phyloP scores from a whole-genome alignment of 257 asterid genomes.

The Penstemon barbatus region DNA sequence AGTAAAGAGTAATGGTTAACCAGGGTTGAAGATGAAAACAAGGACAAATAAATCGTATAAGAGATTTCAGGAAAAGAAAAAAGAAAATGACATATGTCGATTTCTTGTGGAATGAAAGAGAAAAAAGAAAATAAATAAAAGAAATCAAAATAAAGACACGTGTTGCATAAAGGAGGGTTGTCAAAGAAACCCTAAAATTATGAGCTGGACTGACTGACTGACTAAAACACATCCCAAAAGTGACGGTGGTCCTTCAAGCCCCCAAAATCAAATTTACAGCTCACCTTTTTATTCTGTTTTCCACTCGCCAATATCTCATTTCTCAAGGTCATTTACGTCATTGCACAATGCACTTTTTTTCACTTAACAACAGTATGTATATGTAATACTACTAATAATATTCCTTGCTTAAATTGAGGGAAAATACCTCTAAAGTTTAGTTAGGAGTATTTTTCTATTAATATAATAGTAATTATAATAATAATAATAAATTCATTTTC shows the following conservation, averaged over 20 bases:
- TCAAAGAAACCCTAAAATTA: no score
- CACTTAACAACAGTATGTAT: constrained; percentile 7
- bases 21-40: no score
- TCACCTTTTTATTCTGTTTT: constrained; percentile 39
- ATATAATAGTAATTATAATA: not conserved
- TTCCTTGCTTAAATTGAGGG: constrained; percentile 14
- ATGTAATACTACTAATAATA: not conserved
- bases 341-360: not conserved
- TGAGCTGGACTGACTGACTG: constrained; percentile 58
- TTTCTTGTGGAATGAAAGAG: no score
- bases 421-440: not conserved
- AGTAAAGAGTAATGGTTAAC: no score
- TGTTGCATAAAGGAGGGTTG: no score
- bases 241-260: constrained; percentile 44
- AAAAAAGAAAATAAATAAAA: no score
- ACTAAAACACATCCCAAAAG: constrained; percentile 23
- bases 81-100: no score
- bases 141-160: no score
- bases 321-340: constrained; percentile 33
- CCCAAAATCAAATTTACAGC: constrained; percentile 36
- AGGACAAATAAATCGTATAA: no score
- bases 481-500: no score
- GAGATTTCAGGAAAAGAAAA: no score
- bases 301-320: constrained; percentile 37
- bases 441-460: not conserved